Conservation (phyloP, 352 stramenopile genomes). For the Phytophthora tubulina region DNA sequence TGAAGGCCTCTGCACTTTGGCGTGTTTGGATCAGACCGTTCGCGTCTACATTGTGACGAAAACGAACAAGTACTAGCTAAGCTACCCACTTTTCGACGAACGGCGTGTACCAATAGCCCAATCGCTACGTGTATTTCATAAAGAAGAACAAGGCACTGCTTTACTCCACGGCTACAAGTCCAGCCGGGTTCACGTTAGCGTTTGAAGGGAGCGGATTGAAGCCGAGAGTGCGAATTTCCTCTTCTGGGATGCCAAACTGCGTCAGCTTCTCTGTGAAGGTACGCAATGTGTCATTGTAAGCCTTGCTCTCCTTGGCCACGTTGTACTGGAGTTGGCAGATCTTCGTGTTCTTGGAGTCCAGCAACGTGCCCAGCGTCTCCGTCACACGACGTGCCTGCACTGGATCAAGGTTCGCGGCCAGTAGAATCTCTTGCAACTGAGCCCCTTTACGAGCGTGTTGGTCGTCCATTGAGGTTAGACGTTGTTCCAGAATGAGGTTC, state of each 20-base stretch:
- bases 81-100: slow-evolving; percentile 19
- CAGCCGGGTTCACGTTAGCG: slow-evolving; percentile 71
- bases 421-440: slow-evolving; percentile 77
- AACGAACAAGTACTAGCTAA: slow-evolving; percentile 92
- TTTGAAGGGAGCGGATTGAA: slow-evolving; percentile 70
- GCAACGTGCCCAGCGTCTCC: slow-evolving; percentile 68
- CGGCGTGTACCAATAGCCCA: slow-evolving; percentile 20
- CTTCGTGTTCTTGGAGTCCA: slow-evolving; percentile 68
- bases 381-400: slow-evolving; percentile 75
- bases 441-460: slow-evolving; percentile 80
- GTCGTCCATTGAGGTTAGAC: slow-evolving; percentile 75
- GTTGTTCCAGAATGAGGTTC: slow-evolving; percentile 91
- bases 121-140: slow-evolving; percentile 11
- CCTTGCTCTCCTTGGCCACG: slow-evolving; percentile 79
- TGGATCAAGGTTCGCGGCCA: slow-evolving; percentile 77
- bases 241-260: slow-evolving; percentile 76
- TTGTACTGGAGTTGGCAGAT: slow-evolving; percentile 73
- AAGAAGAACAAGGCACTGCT: not conserved
- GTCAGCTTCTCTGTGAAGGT: slow-evolving; percentile 77
- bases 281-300: slow-evolving; percentile 80
- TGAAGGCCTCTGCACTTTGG: slow-evolving; percentile 93
- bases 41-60: slow-evolving; percentile 97
- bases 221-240: slow-evolving; percentile 72
- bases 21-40: slow-evolving; percentile 96
- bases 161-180: slow-evolving; percentile 76